Conservation (phyloP, 1,284 basidiomycete genomes). For the Tetrapyrgos nigripes region DNA sequence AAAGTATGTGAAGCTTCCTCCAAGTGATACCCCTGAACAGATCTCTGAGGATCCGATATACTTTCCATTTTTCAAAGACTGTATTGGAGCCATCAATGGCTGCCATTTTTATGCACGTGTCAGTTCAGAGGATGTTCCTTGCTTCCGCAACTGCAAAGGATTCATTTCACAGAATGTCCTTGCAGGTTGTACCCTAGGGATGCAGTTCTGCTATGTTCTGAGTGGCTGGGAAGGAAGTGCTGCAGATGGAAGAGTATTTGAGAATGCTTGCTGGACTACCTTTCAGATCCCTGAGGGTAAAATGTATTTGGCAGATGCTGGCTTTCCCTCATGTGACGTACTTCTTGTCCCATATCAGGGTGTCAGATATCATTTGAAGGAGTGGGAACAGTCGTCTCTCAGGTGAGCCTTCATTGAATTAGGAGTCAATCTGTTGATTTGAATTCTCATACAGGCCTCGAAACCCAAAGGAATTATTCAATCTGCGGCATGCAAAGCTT, state of each 20-base stretch:
- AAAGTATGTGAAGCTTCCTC: slow-evolving; percentile 23
- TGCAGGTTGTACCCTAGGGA: slow-evolving; percentile 30
- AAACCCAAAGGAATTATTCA: slow-evolving; percentile 34
- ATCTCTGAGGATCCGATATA: slow-evolving; percentile 21
- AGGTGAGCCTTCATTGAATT: background rate
- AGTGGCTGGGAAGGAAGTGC: slow-evolving; percentile 40
- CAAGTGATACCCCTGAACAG: slow-evolving; percentile 15
- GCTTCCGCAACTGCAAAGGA: slow-evolving; percentile 32
- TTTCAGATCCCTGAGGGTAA: slow-evolving; percentile 36
- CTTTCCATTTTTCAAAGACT: slow-evolving; percentile 21
- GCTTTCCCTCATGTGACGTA: slow-evolving; percentile 32
- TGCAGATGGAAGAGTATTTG: slow-evolving; percentile 32
- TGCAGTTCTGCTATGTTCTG: slow-evolving; percentile 36
- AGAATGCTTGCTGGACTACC: no score
- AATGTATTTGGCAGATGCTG: slow-evolving; percentile 45
- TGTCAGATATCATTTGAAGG: slow-evolving; percentile 39
- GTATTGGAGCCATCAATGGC: slow-evolving; percentile 23
- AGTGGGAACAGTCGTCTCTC: slow-evolving; percentile 33
- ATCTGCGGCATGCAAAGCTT: slow-evolving; percentile 20
- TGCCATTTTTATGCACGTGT: slow-evolving; percentile 27
- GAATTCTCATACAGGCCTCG: slow-evolving; percentile 21
- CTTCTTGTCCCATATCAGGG: slow-evolving; percentile 40
- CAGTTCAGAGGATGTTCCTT: background rate
- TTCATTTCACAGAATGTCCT: slow-evolving; percentile 33
- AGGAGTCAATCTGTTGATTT: background rate